Conservation (phyloP, 1,284 basidiomycete species). For the Microbotryum violaceum region DNA sequence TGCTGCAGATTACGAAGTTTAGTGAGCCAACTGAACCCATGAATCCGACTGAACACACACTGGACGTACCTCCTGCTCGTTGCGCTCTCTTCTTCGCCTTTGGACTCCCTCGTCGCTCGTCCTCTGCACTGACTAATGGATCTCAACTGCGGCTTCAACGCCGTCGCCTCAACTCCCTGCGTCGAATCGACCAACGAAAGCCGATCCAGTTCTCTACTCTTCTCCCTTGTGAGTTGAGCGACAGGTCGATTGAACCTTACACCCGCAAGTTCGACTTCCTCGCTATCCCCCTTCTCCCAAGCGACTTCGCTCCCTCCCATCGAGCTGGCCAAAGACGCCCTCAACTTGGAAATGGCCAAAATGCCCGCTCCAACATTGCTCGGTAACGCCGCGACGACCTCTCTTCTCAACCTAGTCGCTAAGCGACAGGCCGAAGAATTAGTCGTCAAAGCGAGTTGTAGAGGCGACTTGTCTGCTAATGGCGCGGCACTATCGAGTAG, state of each 20-base stretch:
- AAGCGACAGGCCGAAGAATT: slow-evolving; percentile 88
- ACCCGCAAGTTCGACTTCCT: slow-evolving; percentile 50
- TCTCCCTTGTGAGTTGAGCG: slow-evolving; percentile 47
- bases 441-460: slow-evolving; percentile 83
- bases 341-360: slow-evolving; percentile 16
- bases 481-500: slow-evolving; percentile 16
- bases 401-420: slow-evolving; percentile 68
- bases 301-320: slow-evolving; percentile 45
- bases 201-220: slow-evolving; percentile 16
- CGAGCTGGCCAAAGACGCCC: slow-evolving; percentile 56
- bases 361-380: slow-evolving; percentile 70
- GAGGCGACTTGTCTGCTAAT: slow-evolving; percentile 42
- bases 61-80: background rate
- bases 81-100: background rate
- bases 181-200: background rate
- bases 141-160: background rate
- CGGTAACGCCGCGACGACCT: slow-evolving; percentile 70
- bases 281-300: slow-evolving; percentile 39
- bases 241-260: slow-evolving; percentile 70
- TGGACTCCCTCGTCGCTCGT: background rate
- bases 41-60: no score
- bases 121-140: background rate
- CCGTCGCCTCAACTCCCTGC: background rate
- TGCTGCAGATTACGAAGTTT: background rate
- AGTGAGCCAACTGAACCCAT: background rate